A percentile compares a stretch with the other conserved stretches of the same genome.
These are phyloP conservation scores for Tetrahymena borealis DNA, from an alignment of 73 alveolate genomes.

Conservation along the genomic window DNA sequence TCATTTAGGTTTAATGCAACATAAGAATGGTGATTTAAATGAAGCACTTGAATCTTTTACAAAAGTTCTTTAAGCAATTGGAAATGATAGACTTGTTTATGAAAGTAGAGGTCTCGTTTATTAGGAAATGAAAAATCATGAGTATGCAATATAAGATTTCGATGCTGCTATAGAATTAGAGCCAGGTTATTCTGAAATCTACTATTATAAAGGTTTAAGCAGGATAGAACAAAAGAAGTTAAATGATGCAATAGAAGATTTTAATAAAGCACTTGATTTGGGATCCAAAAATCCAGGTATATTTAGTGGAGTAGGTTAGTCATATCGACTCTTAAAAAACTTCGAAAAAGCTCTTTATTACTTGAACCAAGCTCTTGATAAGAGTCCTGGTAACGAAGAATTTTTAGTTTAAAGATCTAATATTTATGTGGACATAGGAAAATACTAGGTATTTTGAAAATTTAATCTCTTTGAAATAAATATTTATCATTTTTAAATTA, in stretches of 20 bases:
- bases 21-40: conserved; percentile 49
- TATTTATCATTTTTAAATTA: neutral
- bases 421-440: conserved; percentile 49
- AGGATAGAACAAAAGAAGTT: conserved; percentile 50
- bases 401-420: conserved; percentile 72
- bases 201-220: conserved; percentile 73
- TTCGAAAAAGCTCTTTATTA: conserved; percentile 72
- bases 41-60: conserved; percentile 71
- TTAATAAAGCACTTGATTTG: conserved; percentile 53
- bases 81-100: conserved; percentile 57
- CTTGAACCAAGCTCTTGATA: conserved; percentile 56
- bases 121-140: conserved; percentile 77
- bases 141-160: conserved; percentile 69
- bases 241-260: conserved; percentile 69
- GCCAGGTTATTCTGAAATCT: conserved; percentile 55
- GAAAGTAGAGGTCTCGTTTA: conserved; percentile 74
- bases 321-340: conserved; percentile 63
- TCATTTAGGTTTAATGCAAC: conserved; percentile 78
- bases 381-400: conserved; percentile 50
- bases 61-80: conserved; percentile 49
- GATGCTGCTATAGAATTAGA: conserved; percentile 65
- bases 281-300: conserved; percentile 60
- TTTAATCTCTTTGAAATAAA: neutral
- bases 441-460: conserved; percentile 13
- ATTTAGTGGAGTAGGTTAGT: conserved; percentile 71